A percentile compares a stretch with the other conserved stretches of the same genome.
These are phyloP conservation scores for Didymella lethalis DNA, from an alignment of 2,329 filamentous ascomycete genomes.

Conservation along the genomic window DNA sequence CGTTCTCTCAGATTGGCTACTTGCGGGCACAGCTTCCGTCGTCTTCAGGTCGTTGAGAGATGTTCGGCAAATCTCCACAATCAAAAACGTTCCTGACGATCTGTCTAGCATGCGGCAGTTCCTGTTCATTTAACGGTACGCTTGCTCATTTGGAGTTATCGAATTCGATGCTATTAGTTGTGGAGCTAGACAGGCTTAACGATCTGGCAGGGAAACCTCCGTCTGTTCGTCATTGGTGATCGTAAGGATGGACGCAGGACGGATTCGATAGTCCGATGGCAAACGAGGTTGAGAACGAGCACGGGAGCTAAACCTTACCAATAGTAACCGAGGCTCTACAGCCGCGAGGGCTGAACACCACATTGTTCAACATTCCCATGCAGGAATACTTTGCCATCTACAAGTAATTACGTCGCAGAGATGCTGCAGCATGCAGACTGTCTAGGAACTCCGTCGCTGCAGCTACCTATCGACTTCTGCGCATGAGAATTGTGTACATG, in stretches of 20 bases:
- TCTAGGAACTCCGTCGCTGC: slow-evolving; percentile 1
- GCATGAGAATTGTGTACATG: neutral
- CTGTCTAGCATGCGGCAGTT: slow-evolving; percentile 4
- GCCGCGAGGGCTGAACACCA: neutral
- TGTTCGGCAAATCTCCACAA: neutral
- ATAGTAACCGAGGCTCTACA: neutral
- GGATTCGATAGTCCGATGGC: slow-evolving; percentile 2
- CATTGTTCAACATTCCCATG: neutral
- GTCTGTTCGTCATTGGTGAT: slow-evolving; percentile 6
- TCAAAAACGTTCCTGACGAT: slow-evolving; percentile 2
- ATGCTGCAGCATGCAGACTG: slow-evolving; percentile 5
- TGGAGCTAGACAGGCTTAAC: neutral
- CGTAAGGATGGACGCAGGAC: neutral
- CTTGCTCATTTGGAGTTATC: slow-evolving; percentile 6
- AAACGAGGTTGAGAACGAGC: neutral
- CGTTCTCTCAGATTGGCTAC: neutral
- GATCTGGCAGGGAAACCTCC: slow-evolving; percentile 6
- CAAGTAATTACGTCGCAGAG: neutral
- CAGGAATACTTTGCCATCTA: neutral
- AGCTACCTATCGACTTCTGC: neutral
- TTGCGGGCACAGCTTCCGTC: neutral
- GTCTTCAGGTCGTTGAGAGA: slow-evolving; percentile 1
- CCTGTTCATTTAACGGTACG: slow-evolving; percentile 15
- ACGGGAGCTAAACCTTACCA: slow-evolving; percentile 16
- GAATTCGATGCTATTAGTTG: slow-evolving; percentile 4